phyloP scores from a whole-genome alignment of 441 rosid species.

The Gossypium lobatum region DNA sequence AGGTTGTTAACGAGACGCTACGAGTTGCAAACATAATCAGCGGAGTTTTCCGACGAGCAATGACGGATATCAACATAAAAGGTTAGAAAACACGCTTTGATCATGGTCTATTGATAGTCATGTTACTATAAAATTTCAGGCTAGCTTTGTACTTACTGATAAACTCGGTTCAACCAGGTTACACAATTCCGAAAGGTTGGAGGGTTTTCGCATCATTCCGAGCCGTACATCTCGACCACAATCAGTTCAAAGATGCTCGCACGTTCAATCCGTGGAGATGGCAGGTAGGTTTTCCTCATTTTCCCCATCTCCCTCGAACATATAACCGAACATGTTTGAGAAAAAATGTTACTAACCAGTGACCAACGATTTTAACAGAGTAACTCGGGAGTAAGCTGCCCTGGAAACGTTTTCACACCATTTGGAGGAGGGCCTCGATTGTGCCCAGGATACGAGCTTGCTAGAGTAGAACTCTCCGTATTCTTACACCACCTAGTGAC shows the following conservation, averaged over 20 bases:
- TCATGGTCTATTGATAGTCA: background rate
- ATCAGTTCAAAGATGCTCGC: conserved; percentile 78
- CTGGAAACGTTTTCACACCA: conserved; percentile 63
- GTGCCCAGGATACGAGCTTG: conserved; percentile 94
- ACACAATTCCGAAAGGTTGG: conserved; percentile 90
- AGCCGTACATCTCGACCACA: conserved; percentile 79
- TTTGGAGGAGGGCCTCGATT: conserved; percentile 91
- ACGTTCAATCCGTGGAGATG: conserved; percentile 98
- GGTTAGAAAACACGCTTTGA: conserved; percentile 31
- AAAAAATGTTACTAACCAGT: background rate
- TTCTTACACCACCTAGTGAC: conserved; percentile 86
- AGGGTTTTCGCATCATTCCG: conserved; percentile 82
- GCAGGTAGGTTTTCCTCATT: conserved; percentile 49
- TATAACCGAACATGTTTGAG: background rate
- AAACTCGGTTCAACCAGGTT: conserved; percentile 35
- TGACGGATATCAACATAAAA: conserved; percentile 64
- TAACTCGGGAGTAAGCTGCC: conserved; percentile 41
- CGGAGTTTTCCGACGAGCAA: conserved; percentile 79
- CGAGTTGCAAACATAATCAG: conserved; percentile 88
- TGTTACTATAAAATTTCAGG: background rate
- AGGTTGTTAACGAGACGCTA: conserved; percentile 93
- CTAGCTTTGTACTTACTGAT: background rate
- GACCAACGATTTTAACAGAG: conserved; percentile 29
- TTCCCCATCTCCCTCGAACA: background rate
- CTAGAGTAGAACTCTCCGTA: conserved; percentile 80